Base-by-base conservation (phyloP, 2,329 filamentous ascomycete genomes). In the Colletotrichum caudatum region DNA sequence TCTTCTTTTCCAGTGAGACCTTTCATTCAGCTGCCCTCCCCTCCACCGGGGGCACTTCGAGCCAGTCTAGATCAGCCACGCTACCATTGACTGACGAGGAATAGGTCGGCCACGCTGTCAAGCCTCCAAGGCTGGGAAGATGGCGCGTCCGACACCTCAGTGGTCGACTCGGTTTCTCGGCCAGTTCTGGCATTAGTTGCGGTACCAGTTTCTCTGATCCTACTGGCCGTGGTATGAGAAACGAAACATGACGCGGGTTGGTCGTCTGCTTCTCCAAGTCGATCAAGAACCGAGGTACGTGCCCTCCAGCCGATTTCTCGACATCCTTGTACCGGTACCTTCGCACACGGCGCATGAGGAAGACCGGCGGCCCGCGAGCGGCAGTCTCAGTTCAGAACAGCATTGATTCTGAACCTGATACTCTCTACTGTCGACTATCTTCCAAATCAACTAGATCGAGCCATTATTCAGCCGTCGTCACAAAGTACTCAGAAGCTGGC, bases 21-120 rank as follows among this genome's bases (percentile, higher is more conserved):
- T 46, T 54, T 63, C n/a, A 12, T 54, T 63, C n/a, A 12, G 20
- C 39, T 16, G 14, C 3, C 12, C 33, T 18, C n/a, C 51, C 46
- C 18, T 33, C 23, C 14, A 7, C 57, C 20, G 1, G 1, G 18
- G 48, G 65, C 65, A 41, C 11, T 50, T 51, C 62, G 20, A 57
- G 50, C 60, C 69, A 70, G 60, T 72, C 69, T 46, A 39, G 39
- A 37, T 61, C 48, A 44, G 66, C 66, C 60, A 71, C 61, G 56
- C 61, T 53, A 65, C 20, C 33, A 59, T 37, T 11, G 33, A 56
- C 33, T 18, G 54, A 65, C 39, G 23, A 61, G 66, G 54, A 54
- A 37, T 61, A 53, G 59, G 54, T 23, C 12, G 33, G 66, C 60
- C 56, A 66, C 41, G 56, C 35, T 71, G 56, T 62, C 66, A 66